These are phyloP conservation scores for Trifolium pratense DNA, from an alignment of 306 rosid genomes.

Conservation along the genomic window DNA sequence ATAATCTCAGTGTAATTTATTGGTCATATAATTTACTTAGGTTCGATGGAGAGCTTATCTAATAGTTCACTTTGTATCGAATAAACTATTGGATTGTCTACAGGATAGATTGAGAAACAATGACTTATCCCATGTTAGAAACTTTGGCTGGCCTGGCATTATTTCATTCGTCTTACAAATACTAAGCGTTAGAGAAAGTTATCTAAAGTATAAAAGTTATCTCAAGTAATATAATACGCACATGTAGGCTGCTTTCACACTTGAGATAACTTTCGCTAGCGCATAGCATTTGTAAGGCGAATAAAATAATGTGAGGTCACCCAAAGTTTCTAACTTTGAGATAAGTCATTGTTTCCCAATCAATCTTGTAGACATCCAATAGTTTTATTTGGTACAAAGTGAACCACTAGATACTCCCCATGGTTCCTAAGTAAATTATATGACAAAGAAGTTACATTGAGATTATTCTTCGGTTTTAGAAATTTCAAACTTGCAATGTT, in stretches of 20 bases:
- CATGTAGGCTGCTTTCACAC: too few species aligned
- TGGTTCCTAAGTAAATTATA: not conserved
- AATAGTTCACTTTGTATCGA: not conserved
- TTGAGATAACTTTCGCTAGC: too few species aligned
- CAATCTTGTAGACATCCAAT: too few species aligned
- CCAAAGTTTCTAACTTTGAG: not conserved
- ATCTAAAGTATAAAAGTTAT: too few species aligned
- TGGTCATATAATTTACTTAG: not conserved
- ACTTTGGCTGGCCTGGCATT: not conserved
- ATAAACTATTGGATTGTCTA: too few species aligned
- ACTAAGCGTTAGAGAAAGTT: not conserved
- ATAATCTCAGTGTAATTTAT: not conserved
- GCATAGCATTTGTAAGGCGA: not conserved
- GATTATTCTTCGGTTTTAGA: not conserved
- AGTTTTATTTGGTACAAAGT: not conserved
- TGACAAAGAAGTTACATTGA: not conserved
- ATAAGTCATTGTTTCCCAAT: too few species aligned
- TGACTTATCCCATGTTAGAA: not conserved
- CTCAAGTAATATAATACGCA: too few species aligned
- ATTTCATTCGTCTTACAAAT: not conserved
- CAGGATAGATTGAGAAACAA: not conserved
- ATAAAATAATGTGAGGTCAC: not conserved
- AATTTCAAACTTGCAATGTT: not conserved
- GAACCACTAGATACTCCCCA: not conserved
- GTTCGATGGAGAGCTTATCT: not conserved